Conservation (phyloP, 352 stramenopile genomes). For the Phytopythium aichiense region DNA sequence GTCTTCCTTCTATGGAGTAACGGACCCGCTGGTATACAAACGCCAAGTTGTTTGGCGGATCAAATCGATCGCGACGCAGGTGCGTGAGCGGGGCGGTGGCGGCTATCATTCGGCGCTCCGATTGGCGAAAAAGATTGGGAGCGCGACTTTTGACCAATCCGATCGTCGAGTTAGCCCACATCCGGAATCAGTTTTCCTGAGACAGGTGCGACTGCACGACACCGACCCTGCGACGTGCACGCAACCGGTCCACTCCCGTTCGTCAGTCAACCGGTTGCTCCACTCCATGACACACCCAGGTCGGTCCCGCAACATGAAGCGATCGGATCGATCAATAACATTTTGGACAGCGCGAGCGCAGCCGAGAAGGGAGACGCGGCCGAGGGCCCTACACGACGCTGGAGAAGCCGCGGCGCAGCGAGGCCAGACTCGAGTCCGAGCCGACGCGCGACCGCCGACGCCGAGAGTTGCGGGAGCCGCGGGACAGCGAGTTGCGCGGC, state of each 20-base stretch:
- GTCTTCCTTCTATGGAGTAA: no score
- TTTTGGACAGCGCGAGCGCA: neutral
- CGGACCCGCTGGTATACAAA: neutral
- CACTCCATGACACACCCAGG: neutral
- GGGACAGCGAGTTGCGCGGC: slow-evolving; percentile 13
- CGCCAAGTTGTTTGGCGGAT: neutral
- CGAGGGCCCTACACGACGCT: neutral
- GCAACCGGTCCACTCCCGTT: neutral
- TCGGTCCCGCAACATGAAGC: no score
- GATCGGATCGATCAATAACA: no score
- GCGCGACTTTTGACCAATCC: no score
- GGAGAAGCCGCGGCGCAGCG: slow-evolving; percentile 3
- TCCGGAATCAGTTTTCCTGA: neutral
- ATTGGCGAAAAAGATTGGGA: no score
- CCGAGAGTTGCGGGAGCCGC: slow-evolving; percentile 2
- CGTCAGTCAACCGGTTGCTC: neutral
- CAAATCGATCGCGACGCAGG: no score
- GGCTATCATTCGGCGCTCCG: no score
- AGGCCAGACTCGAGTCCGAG: slow-evolving; percentile 1
- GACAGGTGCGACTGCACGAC: neutral
- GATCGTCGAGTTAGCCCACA: neutral
- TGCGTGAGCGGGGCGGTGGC: no score
- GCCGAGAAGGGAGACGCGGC: neutral
- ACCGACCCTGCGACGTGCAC: neutral
- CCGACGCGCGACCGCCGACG: slow-evolving; percentile 3